Conservation (phyloP, 257 asterid species). For the Fraxinus cuspidata region DNA sequence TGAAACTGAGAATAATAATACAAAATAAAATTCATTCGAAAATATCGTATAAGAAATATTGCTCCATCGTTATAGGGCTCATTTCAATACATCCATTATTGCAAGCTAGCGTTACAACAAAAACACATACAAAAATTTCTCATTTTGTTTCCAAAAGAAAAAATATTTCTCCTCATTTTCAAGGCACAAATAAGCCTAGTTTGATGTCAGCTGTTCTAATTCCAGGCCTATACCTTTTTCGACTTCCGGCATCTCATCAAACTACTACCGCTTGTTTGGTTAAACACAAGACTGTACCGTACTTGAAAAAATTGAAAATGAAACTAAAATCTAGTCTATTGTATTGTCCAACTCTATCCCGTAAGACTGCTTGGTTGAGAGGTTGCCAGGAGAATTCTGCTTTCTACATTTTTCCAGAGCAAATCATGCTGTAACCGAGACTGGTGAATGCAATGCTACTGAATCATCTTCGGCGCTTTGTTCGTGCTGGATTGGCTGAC, state of each 20-base stretch:
- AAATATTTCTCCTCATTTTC: neutral
- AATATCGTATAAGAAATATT: too few relatives aligned
- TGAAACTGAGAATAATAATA: neutral
- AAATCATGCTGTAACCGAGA: conserved; percentile 22
- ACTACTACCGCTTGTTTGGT: too few relatives aligned
- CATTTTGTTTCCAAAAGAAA: too few relatives aligned
- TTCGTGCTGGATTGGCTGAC: conserved; percentile 18
- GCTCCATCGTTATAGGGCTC: neutral
- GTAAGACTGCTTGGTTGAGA: neutral
- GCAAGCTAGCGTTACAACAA: neutral
- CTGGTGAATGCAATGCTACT: conserved; percentile 11
- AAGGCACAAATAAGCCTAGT: neutral
- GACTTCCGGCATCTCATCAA: neutral
- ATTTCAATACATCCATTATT: neutral
- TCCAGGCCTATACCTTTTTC: neutral
- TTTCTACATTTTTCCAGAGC: neutral
- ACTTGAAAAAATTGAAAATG: neutral
- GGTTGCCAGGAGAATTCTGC: neutral
- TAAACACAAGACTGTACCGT: too few relatives aligned
- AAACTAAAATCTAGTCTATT: neutral
- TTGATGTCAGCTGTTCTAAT: neutral
- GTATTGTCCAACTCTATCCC: neutral
- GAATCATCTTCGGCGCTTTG: conserved; percentile 27
- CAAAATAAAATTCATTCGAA: too few relatives aligned
- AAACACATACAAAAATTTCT: too few relatives aligned